Conservation (phyloP, 768 basidiomycete species). For the Lactarius akahatsu region DNA sequence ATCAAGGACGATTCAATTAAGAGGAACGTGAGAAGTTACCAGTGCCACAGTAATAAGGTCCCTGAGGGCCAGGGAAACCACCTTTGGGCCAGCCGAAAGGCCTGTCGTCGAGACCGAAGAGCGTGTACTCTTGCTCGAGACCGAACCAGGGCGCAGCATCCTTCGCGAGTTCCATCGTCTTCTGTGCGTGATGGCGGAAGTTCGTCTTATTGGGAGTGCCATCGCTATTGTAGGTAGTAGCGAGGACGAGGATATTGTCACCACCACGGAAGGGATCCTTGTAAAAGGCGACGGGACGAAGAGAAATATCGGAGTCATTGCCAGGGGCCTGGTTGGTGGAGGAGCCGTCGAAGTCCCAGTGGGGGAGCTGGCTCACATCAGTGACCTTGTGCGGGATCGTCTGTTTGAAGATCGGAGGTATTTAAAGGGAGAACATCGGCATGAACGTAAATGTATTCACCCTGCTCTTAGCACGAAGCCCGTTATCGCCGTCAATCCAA, state of each 20-base stretch:
- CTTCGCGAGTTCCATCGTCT: slow-evolving; percentile 93
- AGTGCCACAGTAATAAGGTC: slow-evolving; percentile 99
- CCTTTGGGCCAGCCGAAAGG: slow-evolving; percentile 98
- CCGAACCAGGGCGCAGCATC: slow-evolving; percentile 90
- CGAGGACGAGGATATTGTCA: slow-evolving; percentile 95
- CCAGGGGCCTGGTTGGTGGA: slow-evolving; percentile 98
- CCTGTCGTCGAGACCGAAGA: slow-evolving; percentile 87
- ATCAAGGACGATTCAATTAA: neutral
- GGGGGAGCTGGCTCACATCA: slow-evolving; percentile 86
- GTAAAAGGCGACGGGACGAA: slow-evolving; percentile 96
- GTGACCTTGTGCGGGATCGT: slow-evolving; percentile 85
- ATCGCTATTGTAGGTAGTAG: slow-evolving; percentile 98
- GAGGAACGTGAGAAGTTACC: slow-evolving; percentile 50
- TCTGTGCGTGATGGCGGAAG: slow-evolving; percentile 89
- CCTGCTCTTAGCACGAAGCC: slow-evolving; percentile 95
- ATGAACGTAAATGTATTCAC: slow-evolving; percentile 43
- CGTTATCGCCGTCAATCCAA: slow-evolving; percentile 96
- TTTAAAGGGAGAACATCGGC: slow-evolving; percentile 14
- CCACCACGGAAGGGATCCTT: slow-evolving; percentile 99
- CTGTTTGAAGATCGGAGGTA: slow-evolving; percentile 41
- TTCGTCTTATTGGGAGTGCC: slow-evolving; percentile 98
- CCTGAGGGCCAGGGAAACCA: slow-evolving; percentile 99
- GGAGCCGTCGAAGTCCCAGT: slow-evolving; percentile 99
- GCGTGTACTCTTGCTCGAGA: slow-evolving; percentile 98
- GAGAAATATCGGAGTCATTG: slow-evolving; percentile 94